phyloP scores from a whole-genome alignment of 305 asterid species.

The Petunia hybrid region DNA sequence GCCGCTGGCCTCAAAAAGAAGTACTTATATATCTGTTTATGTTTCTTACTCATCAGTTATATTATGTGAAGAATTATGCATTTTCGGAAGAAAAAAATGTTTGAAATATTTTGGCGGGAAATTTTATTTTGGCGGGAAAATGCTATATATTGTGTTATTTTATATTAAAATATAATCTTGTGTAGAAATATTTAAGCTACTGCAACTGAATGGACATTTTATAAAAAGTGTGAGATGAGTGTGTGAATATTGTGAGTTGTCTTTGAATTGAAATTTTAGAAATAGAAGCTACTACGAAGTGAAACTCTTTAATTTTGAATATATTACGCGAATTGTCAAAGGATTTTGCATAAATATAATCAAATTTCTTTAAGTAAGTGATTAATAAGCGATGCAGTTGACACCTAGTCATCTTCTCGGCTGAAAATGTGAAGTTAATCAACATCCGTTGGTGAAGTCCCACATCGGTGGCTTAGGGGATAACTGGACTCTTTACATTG shows the following conservation, averaged over 20 bases:
- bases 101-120: too few species aligned
- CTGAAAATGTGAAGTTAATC: neutral
- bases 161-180: neutral
- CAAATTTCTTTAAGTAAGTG: neutral
- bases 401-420: neutral
- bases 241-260: neutral
- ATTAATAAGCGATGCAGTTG: neutral
- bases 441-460: neutral
- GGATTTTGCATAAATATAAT: neutral
- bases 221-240: neutral
- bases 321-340: too few species aligned
- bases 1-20: slow-evolving; percentile 69
- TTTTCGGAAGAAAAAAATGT: neutral
- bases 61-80: neutral
- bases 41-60: neutral
- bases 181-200: neutral
- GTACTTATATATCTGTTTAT: slow-evolving; percentile 35
- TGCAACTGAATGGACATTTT: neutral
- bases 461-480: too few species aligned
- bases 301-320: neutral
- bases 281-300: neutral
- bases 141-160: neutral
- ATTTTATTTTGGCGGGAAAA: too few species aligned
- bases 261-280: neutral
- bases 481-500: too few species aligned